phyloP scores from a whole-genome alignment of 2,329 filamentous ascomycete species.

The Calonectria ilicicola region DNA sequence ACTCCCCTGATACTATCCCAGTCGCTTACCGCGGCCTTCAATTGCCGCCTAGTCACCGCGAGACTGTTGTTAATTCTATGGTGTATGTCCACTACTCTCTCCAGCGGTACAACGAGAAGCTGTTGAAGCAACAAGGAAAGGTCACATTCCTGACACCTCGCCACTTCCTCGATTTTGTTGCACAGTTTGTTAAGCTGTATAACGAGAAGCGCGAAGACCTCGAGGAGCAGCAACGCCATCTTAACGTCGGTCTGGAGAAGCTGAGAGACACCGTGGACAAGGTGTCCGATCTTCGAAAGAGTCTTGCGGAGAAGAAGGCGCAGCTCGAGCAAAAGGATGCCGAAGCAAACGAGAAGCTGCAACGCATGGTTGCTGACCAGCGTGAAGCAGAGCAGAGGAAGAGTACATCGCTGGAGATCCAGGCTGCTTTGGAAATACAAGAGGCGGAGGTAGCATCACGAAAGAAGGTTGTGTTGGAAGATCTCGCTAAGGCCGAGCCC shows the following conservation, averaged over 20 bases:
- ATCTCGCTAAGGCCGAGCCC: conserved; percentile 91
- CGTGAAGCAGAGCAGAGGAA: conserved; percentile 94
- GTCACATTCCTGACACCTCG: conserved; percentile 94
- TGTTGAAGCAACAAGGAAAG: conserved; percentile 92
- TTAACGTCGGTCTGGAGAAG: conserved; percentile 98
- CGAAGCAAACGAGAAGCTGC: conserved; percentile 96
- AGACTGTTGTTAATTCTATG: conserved; percentile 97
- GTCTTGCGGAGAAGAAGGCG: conserved; percentile 92
- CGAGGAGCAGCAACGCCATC: conserved; percentile 97
- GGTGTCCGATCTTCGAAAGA: conserved; percentile 90
- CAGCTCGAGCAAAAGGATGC: conserved; percentile 94
- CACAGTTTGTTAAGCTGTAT: conserved; percentile 96
- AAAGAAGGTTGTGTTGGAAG: conserved; percentile 85
- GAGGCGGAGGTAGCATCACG: conserved; percentile 88
- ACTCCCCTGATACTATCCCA: conserved; percentile 89
- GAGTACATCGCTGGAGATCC: conserved; percentile 87
- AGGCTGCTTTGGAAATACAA: conserved; percentile 87
- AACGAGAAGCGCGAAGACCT: conserved; percentile 98
- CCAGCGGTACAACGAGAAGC: conserved; percentile 86
- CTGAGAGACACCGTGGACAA: conserved; percentile 97
- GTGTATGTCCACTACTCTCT: conserved; percentile 98
- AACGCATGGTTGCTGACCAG: conserved; percentile 97
- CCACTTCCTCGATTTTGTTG: conserved; percentile 98
- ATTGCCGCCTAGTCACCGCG: conserved; percentile 89
- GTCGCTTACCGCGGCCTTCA: conserved; percentile 89